Evolutionary conservation across 192 early-diverging fungal genomes (phyloP), one percentile per base, ranked within the genome.

Genomic region (Coemansia pectinata): DNA sequence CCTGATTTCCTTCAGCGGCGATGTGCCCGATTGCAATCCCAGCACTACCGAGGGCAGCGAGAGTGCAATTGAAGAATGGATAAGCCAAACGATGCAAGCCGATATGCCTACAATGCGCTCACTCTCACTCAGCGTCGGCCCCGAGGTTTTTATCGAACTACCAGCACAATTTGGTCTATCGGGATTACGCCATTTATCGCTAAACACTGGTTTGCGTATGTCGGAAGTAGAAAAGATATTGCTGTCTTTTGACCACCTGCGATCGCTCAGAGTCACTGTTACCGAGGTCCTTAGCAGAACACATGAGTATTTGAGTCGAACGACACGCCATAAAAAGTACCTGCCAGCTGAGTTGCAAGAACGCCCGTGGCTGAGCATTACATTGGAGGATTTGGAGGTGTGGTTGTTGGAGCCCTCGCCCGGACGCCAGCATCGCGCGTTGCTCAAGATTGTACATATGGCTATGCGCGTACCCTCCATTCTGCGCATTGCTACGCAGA

Each of bases 271-370:
- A 1, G 66, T 76, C 29, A 50, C 47, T 0, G 67, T 75, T 17
- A 64, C 70, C 0, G 71, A 76, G n/a, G 67, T 71, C 3, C 58
- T 69, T 14, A 45, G 64, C 48, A 67, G 34, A n/a, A 39, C 79
- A 5, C 73, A 76, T 47, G 79, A 81, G 63, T 73, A 70, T 23
- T 17, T 81, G 63, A 76, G 74, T 40, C 66, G 73, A 27, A 66
- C 45, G 1, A 47, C 74, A 0, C 60, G 64, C 11, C 79, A 36
- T 14, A 65, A 69, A 45, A 75, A 71, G 25, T 72, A 75, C 38
- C 15, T 63, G 1, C 31, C 38, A 17, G 34, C 27, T 6, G 34
- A 53, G 10, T 52, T 59, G n/a, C 47, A 52, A 0, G 7, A 38
- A 1, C 53, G 57, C 19, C 27, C 12, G 12, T 34, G 47, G 29